Evolutionary conservation across 495 filamentous ascomycete genomes (phyloP), one percentile per base, ranked within the genome.

Genomic region (Annulohypoxylon bovei): DNA sequence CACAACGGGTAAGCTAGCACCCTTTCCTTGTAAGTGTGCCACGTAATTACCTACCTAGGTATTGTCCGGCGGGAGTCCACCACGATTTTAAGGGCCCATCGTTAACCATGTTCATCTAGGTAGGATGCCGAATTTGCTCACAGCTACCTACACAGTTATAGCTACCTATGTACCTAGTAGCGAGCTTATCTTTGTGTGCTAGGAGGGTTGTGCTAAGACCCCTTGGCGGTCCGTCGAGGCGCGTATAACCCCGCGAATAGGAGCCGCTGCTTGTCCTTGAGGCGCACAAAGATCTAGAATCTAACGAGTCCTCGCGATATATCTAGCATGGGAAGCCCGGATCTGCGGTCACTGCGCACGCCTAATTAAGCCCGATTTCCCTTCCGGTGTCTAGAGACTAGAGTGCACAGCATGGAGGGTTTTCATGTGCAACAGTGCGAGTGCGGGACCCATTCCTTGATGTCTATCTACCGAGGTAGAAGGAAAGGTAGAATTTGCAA

Each of bases 171-270:
- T n/a, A n/a, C n/a, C n/a, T n/a, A n/a, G n/a, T n/a, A 16, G 16
- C 39, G 39, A 42, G 39, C 56, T 67, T 67, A 66, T 67, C 68
- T 67, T 44, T 49, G 53, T 28, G 49, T 28, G n/a, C 53, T 16
- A 8, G 14, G 23, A 28, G 40, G 46, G 50, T 12, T 42, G 47
- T 25, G 39, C 22, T 30, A 52, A 18, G 37, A 16, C 30, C 37
- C 28, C 40, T 30, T 52, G 14, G 16, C 27, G 9, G 39, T 4
- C 16, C 18, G 23, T 35, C 25, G 18, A 35, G n/a, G 8, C 23
- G 32, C 28, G 7, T 68, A 65, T 65, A 72, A 6, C 60, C 70
- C 70, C 60, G 49, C 70, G 70, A 72, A 72, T 72, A 12, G 33
- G 54, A 61, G n/a, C 27, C 37, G 22, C 30, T 46, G 28, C 37